Evolutionary conservation across 2,329 filamentous ascomycete genomes (phyloP), one percentile per base, ranked within the genome.

Genomic region (Fusarium odoratissimum): DNA sequence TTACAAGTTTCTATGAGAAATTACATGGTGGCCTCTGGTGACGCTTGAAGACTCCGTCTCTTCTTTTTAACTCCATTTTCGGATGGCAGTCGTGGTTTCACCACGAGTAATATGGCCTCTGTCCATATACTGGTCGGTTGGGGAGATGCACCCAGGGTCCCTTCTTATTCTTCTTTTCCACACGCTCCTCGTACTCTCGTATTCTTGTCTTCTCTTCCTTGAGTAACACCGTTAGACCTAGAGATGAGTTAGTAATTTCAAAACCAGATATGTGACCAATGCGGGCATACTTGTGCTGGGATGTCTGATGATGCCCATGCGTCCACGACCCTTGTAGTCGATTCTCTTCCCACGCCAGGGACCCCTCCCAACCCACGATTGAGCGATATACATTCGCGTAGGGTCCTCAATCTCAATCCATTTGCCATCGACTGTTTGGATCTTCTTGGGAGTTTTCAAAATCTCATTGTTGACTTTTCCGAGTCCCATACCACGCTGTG

Each of bases 141-240:
- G 95, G 95, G 59, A 98, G 85, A 77, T 95, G 94, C 17, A 93
- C 89, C 95, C 95, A 98, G 21, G 95, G 90, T 72, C 93, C 93
- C 69, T 91, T 89, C 78, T 91, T 91, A 60, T 89, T 86, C 81
- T 92, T 88, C 85, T 94, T 95, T 75, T 91, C 91, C 79, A 94
- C 88, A 65, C 91, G 90, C 79, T 98, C 95, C 64, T 93, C 87
- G 78, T 92, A 90, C 80, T 95, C 88, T 68, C 96, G 90, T 78
- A 98, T 91, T 60, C 95, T 88, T 10, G 96, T 97, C 82, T 92
- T 93, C 82, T 98, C 95, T 81, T 99, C 96, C 85, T 98, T 99
- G 79, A 99, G 85, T 19, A 97, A 82, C 40, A 99, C 84, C 1
- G 91, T 91, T 68, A 98, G 89, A 73, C 88, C 93, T 95, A 75